Percentiles rank a stretch among this genome's conserved stretches.
These are phyloP conservation scores for Rhizopogon rudus DNA, from an alignment of 768 basidiomycete genomes.

Conservation along the genomic window DNA sequence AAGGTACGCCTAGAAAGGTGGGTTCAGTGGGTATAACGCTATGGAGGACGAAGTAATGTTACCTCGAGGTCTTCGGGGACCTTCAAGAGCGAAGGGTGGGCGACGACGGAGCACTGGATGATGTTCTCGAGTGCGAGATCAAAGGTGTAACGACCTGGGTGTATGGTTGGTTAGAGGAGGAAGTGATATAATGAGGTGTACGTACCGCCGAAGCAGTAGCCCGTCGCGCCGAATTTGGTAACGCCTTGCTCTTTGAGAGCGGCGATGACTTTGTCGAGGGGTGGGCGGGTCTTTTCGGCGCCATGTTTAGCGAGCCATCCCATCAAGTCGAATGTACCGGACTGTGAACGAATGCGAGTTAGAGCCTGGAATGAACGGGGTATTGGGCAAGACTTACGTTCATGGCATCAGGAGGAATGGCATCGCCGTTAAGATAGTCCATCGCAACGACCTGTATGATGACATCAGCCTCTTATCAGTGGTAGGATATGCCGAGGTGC, in stretches of 20 bases:
- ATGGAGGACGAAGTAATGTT: not conserved
- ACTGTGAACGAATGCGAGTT: not conserved
- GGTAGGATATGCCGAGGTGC: not conserved
- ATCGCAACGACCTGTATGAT: slow-evolving; percentile 22
- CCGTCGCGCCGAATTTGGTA: slow-evolving; percentile 51
- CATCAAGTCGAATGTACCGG: slow-evolving; percentile 32
- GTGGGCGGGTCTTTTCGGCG: slow-evolving; percentile 36
- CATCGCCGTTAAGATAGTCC: slow-evolving; percentile 34
- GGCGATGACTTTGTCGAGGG: slow-evolving; percentile 50
- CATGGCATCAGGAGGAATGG: slow-evolving; percentile 20
- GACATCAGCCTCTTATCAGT: not conserved
- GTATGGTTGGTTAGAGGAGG: not conserved
- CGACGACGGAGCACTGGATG: slow-evolving; percentile 42
- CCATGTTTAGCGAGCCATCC: slow-evolving; percentile 44
- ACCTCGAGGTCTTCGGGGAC: slow-evolving; percentile 62
- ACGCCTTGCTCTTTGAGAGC: slow-evolving; percentile 58
- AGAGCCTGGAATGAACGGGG: not conserved
- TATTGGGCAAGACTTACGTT: not conserved
- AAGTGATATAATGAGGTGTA: not conserved
- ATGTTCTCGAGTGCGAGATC: slow-evolving; percentile 55
- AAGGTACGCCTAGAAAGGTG: slow-evolving; percentile 41
- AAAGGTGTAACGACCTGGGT: slow-evolving; percentile 49
- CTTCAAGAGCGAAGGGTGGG: slow-evolving; percentile 62
- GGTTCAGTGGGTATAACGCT: not conserved
- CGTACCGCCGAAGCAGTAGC: slow-evolving; percentile 68